Percentiles rank a stretch among this genome's conserved stretches.
These are phyloP conservation scores for Stemphylium vesicarium DNA, from an alignment of 2,329 filamentous ascomycete species.

Conservation along the genomic window DNA sequence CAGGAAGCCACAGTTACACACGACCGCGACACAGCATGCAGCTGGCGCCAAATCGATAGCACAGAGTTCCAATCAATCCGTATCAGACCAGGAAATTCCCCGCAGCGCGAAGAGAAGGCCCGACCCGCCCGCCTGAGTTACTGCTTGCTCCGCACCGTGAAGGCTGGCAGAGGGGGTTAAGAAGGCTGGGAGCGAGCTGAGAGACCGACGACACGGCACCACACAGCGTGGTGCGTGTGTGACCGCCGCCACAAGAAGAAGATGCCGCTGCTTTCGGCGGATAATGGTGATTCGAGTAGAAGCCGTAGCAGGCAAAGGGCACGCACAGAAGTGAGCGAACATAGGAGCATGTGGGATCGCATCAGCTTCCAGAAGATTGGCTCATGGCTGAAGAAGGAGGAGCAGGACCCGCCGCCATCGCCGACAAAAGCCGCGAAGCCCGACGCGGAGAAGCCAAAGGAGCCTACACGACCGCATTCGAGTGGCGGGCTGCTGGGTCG, in stretches of 20 bases:
- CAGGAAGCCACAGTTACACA: slow-evolving; percentile 37
- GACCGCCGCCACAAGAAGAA: slow-evolving; percentile 7
- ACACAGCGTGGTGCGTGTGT: slow-evolving; percentile 4
- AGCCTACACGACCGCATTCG: slow-evolving; percentile 44
- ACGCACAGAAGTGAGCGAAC: slow-evolving; percentile 42
- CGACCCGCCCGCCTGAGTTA: slow-evolving; percentile 5
- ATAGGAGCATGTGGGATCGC: slow-evolving; percentile 47
- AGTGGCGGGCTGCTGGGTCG: slow-evolving; percentile 40
- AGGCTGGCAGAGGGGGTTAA: slow-evolving; percentile 10
- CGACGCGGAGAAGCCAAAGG: slow-evolving; percentile 29
- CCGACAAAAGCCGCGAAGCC: slow-evolving; percentile 14
- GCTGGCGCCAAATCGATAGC: slow-evolving; percentile 40
- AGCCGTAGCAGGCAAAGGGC: slow-evolving; percentile 43
- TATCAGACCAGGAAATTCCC: slow-evolving; percentile 17
- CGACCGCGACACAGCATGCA: slow-evolving; percentile 42
- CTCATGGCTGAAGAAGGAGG: slow-evolving; percentile 50
- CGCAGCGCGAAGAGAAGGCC: slow-evolving; percentile 12
- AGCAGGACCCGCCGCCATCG: slow-evolving; percentile 36
- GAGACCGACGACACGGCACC: slow-evolving; percentile 9
- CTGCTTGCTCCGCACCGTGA: slow-evolving; percentile 4
- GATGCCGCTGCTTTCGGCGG: slow-evolving; percentile 39
- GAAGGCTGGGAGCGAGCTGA: slow-evolving; percentile 18
- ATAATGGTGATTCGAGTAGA: slow-evolving; percentile 37
- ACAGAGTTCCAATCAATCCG: slow-evolving; percentile 27
- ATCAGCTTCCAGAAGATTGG: slow-evolving; percentile 50